Evolutionary conservation across 345 rosid genomes (phyloP).

Genomic region (Brassica napus): DNA sequence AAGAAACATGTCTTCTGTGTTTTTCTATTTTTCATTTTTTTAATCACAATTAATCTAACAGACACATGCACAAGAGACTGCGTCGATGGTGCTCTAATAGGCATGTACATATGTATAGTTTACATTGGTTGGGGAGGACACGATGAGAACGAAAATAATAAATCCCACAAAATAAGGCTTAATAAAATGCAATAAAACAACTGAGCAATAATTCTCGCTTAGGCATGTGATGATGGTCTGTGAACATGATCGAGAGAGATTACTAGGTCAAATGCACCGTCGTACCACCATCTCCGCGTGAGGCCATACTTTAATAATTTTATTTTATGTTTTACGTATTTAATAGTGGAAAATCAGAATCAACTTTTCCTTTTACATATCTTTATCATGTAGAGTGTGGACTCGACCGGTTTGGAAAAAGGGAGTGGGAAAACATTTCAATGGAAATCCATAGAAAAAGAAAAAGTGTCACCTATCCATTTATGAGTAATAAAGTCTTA

Average conservation of each 20-base stretch:
- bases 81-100: too few relatives aligned
- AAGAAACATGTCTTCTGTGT: too few relatives aligned
- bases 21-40: too few relatives aligned
- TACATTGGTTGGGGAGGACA: slow-evolving; percentile 11
- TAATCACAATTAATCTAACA: too few relatives aligned
- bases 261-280: slow-evolving; percentile 9
- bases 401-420: slow-evolving; percentile 8
- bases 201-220: not conserved
- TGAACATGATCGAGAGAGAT: slow-evolving; percentile 19
- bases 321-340: not conserved
- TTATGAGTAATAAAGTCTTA: not conserved
- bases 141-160: slow-evolving; percentile 1
- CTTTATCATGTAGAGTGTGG: slow-evolving; percentile 6
- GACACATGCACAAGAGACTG: too few relatives aligned
- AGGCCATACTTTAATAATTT: not conserved
- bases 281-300: slow-evolving; percentile 5
- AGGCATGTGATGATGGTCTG: slow-evolving; percentile 10
- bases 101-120: too few relatives aligned
- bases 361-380: not conserved
- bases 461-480: not conserved
- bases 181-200: slow-evolving; percentile 11
- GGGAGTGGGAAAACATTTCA: slow-evolving; percentile 15
- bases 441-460: not conserved
- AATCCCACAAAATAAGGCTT: slow-evolving; percentile 19
- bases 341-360: not conserved